Evolutionary conservation across 2,329 filamentous ascomycete species (phyloP).

Genomic region (Hymenoscyphus repandus): DNA sequence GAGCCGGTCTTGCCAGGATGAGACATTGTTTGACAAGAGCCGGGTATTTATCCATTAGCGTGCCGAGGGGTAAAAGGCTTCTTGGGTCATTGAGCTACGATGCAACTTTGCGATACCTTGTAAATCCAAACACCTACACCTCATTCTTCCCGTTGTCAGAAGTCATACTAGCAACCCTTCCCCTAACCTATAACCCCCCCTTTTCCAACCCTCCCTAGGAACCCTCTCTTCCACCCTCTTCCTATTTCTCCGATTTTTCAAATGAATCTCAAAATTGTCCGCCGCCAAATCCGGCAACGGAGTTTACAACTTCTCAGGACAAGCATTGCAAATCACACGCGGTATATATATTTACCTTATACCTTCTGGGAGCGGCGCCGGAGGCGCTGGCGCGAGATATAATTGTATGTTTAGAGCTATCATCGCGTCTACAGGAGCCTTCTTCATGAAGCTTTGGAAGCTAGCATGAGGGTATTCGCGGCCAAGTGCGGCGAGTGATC

Average conservation of each 20-base stretch:
- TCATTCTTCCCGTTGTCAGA: too few species aligned
- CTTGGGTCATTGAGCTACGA: background rate
- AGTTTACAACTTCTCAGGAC: slow-evolving; percentile 89
- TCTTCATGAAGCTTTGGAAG: slow-evolving; percentile 89
- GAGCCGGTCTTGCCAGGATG: background rate
- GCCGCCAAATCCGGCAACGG: slow-evolving; percentile 79
- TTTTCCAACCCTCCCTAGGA: too few species aligned
- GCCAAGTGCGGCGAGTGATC: slow-evolving; percentile 67
- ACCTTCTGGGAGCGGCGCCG: slow-evolving; percentile 38
- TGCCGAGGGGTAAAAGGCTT: background rate
- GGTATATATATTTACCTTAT: slow-evolving; percentile 80
- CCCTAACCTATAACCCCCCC: too few species aligned
- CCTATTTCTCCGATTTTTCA: slow-evolving; percentile 77
- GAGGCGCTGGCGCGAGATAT: slow-evolving; percentile 32
- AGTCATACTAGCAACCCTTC: too few species aligned
- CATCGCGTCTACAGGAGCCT: slow-evolving; percentile 69
- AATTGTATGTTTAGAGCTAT: slow-evolving; percentile 61
- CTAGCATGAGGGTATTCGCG: slow-evolving; percentile 68
- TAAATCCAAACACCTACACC: too few species aligned
- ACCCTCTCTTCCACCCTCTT: slow-evolving; percentile 53
- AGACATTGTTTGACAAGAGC: background rate
- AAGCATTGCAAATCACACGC: slow-evolving; percentile 85
- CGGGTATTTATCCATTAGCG: background rate
- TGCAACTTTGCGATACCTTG: too few species aligned
- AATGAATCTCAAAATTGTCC: slow-evolving; percentile 86